Evolutionary conservation across 2,329 filamentous ascomycete species (phyloP).

Genomic region (Cladophialophora carrionii): DNA sequence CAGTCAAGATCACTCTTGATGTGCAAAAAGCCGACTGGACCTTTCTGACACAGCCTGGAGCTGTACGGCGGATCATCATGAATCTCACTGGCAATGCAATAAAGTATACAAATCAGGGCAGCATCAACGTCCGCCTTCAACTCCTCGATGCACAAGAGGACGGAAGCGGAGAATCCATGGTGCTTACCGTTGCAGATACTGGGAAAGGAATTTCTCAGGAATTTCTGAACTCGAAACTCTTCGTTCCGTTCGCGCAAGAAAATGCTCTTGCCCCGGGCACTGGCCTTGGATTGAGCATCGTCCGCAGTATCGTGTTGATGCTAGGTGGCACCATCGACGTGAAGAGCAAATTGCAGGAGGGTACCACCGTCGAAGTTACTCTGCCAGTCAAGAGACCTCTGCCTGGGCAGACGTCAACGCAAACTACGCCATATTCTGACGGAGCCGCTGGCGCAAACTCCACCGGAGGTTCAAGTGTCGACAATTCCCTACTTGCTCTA

Average conservation of each 20-base stretch:
- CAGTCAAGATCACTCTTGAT: slow-evolving; percentile 33
- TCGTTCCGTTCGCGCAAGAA: slow-evolving; percentile 67
- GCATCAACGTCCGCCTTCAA: slow-evolving; percentile 42
- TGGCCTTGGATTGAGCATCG: slow-evolving; percentile 67
- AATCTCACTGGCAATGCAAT: slow-evolving; percentile 46
- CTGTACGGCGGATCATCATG: slow-evolving; percentile 45
- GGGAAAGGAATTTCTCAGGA: slow-evolving; percentile 65
- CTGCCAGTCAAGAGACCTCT: slow-evolving; percentile 31
- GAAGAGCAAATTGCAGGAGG: slow-evolving; percentile 38
- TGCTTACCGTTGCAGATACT: slow-evolving; percentile 61
- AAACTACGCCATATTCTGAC: slow-evolving; percentile 25
- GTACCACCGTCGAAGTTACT: slow-evolving; percentile 28
- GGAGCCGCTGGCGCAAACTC: slow-evolving; percentile 17
- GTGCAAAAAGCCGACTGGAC: slow-evolving; percentile 42
- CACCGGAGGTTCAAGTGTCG: slow-evolving; percentile 19
- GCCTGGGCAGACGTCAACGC: slow-evolving; percentile 23
- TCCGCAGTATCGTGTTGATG: slow-evolving; percentile 60
- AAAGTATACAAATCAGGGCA: slow-evolving; percentile 44
- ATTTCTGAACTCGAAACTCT: slow-evolving; percentile 62
- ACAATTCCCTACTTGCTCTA: slow-evolving; percentile 20
- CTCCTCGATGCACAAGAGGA: slow-evolving; percentile 23
- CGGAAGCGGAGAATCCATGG: slow-evolving; percentile 33
- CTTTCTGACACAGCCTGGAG: slow-evolving; percentile 33
- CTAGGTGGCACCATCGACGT: slow-evolving; percentile 62
- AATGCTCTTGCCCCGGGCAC: slow-evolving; percentile 61